phyloP scores from a whole-genome alignment of 2,329 filamentous ascomycete species.

The Rugonectria rugulosa region DNA sequence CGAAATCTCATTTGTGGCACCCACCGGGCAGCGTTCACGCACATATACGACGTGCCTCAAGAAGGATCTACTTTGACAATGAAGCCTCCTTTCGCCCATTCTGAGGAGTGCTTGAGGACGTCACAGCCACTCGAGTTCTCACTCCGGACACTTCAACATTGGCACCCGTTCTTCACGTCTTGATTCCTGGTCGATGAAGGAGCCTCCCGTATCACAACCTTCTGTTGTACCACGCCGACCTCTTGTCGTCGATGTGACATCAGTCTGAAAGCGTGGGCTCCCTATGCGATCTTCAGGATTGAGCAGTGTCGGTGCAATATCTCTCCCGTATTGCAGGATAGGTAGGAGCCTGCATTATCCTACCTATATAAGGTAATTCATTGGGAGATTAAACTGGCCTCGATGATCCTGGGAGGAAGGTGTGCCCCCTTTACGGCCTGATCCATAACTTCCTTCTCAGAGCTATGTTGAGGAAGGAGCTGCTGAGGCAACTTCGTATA shows the following conservation, averaged over 20 bases:
- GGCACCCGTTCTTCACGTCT: background rate
- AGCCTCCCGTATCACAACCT: slow-evolving; percentile 25
- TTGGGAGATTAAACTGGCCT: background rate
- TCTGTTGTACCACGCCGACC: slow-evolving; percentile 21
- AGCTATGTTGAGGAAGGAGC: slow-evolving; percentile 8
- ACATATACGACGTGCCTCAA: slow-evolving; percentile 4
- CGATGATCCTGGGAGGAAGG: background rate
- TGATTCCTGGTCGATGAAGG: slow-evolving; percentile 4
- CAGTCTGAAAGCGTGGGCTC: slow-evolving; percentile 4
- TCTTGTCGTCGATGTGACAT: slow-evolving; percentile 22
- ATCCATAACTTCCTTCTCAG: background rate
- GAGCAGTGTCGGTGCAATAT: slow-evolving; percentile 11
- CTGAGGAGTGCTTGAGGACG: too few species aligned
- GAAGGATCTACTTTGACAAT: background rate
- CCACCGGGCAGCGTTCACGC: background rate
- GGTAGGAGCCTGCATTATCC: slow-evolving; percentile 1
- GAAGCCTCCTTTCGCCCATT: slow-evolving; percentile 5
- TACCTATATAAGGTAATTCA: too few species aligned
- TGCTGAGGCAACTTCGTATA: background rate
- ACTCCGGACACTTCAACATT: background rate
- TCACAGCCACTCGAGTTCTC: too few species aligned
- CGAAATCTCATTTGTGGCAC: slow-evolving; percentile 14
- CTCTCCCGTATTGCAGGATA: background rate
- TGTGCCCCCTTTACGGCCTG: background rate
- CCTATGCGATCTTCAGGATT: slow-evolving; percentile 7